phyloP scores from a whole-genome alignment of 257 asterid species.

The Jasminum sambac region DNA sequence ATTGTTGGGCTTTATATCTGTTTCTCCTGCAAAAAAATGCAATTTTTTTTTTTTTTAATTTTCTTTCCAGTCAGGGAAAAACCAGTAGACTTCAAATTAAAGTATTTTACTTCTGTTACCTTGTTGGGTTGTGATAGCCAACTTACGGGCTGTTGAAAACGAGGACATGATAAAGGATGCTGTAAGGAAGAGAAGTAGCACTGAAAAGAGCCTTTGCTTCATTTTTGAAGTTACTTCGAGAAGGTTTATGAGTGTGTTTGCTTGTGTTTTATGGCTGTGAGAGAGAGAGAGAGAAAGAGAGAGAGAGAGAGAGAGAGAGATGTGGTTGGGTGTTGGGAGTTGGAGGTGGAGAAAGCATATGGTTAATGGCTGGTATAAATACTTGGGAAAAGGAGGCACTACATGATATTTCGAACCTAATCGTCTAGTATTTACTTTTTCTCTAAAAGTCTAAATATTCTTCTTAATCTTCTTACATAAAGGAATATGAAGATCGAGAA shows the following conservation, averaged over 20 bases:
- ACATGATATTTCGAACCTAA: constrained; percentile 15
- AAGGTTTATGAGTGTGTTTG: background rate
- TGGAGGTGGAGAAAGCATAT: constrained; percentile 33
- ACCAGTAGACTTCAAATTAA: background rate
- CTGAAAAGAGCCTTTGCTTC: constrained; percentile 22
- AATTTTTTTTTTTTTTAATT: background rate
- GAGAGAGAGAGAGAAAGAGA: background rate
- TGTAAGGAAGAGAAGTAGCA: constrained; percentile 24
- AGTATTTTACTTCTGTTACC: constrained; percentile 16
- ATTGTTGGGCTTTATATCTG: constrained; percentile 10
- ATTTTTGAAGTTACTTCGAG: constrained; percentile 18
- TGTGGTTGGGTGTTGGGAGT: constrained; percentile 24
- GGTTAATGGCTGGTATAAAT: constrained; percentile 28
- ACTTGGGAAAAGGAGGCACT: constrained; percentile 22
- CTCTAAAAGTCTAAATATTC: constrained; percentile 10
- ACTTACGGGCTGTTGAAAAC: constrained; percentile 33
- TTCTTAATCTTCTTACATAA: no score
- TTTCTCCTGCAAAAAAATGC: constrained; percentile 29
- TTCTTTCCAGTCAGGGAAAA: background rate
- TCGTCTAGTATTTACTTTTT: constrained; percentile 8
- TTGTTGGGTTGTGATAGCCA: constrained; percentile 26
- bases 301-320: background rate
- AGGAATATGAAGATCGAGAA: no score
- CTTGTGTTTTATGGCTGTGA: background rate
- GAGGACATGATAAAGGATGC: constrained; percentile 28